Evolutionary conservation across 2,329 filamentous ascomycete species (phyloP).

Genomic region (Fusarium abutilonis): DNA sequence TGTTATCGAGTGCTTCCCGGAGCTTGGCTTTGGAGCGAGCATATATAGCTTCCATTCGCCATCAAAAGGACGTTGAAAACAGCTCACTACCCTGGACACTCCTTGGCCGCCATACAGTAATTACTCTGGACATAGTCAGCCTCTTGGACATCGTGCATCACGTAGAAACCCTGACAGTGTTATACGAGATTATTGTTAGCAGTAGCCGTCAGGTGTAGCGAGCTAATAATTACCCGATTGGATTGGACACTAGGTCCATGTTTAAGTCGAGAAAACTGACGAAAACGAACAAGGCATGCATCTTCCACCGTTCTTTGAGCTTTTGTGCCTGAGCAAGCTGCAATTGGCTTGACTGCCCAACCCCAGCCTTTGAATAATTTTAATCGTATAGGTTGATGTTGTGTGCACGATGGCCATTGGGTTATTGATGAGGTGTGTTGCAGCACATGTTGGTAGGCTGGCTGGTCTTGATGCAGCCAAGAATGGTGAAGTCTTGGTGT

Average conservation of each 20-base stretch:
- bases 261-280: not conserved
- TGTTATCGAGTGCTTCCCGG: not conserved
- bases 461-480: slow-evolving; percentile 1
- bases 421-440: slow-evolving; percentile 2
- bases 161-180: not conserved
- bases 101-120: not conserved
- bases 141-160: not conserved
- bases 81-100: not conserved
- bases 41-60: not conserved
- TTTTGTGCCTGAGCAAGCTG: not conserved
- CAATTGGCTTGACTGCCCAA: slow-evolving; percentile 3
- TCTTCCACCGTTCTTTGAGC: not conserved
- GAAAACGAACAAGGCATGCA: slow-evolving; percentile 2
- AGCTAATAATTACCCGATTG: not conserved
- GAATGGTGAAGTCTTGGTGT: not conserved
- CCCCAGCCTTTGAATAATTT: not conserved
- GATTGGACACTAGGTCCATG: not conserved
- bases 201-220: not conserved
- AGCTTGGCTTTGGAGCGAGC: slow-evolving; percentile 8
- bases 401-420: not conserved
- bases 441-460: not conserved
- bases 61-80: not conserved
- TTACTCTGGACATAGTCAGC: not conserved
- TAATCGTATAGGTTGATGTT: slow-evolving; percentile 3
- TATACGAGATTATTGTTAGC: not conserved